phyloP scores from a whole-genome alignment of 129 eudicot genomes.

The Escallonia herrerae region DNA sequence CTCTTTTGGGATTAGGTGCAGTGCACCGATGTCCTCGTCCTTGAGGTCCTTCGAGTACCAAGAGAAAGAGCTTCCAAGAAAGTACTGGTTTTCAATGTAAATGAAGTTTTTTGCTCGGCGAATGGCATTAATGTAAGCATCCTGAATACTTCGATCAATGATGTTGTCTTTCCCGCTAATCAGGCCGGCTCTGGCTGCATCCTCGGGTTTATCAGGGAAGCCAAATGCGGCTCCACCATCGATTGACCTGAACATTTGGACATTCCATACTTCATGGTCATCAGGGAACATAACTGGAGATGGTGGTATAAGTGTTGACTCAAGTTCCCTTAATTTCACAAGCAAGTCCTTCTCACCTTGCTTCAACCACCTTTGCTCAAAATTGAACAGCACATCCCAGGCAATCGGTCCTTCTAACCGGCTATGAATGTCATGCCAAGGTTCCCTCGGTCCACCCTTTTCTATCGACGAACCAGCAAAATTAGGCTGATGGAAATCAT shows the following conservation, averaged over 20 bases:
- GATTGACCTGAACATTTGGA: conserved; percentile 70
- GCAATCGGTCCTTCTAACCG: conserved; percentile 68
- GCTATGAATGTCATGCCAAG: conserved; percentile 90
- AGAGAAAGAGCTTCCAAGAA: conserved; percentile 75
- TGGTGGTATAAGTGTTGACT: conserved; percentile 45
- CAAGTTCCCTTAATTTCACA: conserved; percentile 39
- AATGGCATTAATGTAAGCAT: conserved; percentile 77
- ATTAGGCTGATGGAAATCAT: conserved; percentile 83
- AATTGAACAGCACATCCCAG: conserved; percentile 77
- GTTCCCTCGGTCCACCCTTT: conserved; percentile 90
- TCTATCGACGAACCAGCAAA: conserved; percentile 37
- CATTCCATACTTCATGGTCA: conserved; percentile 74
- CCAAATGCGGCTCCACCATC: conserved; percentile 91
- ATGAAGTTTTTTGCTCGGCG: conserved; percentile 76
- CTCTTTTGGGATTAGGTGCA: conserved; percentile 73
- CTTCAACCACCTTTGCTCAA: conserved; percentile 83
- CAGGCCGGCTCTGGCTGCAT: conserved; percentile 63
- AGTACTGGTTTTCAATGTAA: conserved; percentile 82
- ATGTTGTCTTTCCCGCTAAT: conserved; percentile 71
- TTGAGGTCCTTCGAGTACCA: conserved; percentile 59
- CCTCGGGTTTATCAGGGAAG: conserved; percentile 71
- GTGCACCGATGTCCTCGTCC: conserved; percentile 50
- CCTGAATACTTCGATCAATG: conserved; percentile 75
- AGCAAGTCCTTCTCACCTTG: conserved; percentile 61
- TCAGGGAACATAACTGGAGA: conserved; percentile 46